Evolutionary conservation across 1,284 basidiomycete genomes (phyloP).

Genomic region (Cutaneotrichosporon mucoides): DNA sequence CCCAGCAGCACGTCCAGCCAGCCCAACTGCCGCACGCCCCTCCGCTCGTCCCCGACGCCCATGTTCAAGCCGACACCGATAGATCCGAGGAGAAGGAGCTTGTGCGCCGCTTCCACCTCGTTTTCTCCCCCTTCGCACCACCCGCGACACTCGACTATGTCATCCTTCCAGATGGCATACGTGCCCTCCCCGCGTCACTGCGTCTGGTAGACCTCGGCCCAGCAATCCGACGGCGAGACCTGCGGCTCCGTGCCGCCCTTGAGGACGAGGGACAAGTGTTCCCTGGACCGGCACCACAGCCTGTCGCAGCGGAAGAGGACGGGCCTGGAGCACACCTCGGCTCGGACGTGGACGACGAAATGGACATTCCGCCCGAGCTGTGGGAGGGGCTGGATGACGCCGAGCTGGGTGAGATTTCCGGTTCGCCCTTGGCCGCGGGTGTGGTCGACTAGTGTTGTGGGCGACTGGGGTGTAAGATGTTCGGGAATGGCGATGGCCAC

Average conservation of each 20-base stretch:
- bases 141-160: constrained; percentile 67
- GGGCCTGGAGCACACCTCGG: not conserved
- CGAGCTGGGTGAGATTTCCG: not conserved
- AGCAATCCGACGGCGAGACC: constrained; percentile 14
- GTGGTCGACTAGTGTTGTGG: constrained; percentile 4
- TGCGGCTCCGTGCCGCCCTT: constrained; percentile 3
- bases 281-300: no score
- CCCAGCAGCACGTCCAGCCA: no score
- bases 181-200: constrained; percentile 27
- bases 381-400: constrained; percentile 25
- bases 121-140: constrained; percentile 65
- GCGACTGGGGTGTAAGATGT: not conserved
- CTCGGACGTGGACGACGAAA: constrained; percentile 13
- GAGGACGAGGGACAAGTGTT: not conserved
- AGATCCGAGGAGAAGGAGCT: constrained; percentile 44
- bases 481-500: no score
- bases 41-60: no score
- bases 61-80: not conserved
- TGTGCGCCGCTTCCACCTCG: constrained; percentile 53
- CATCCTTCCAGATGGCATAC: constrained; percentile 60
- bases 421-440: constrained; percentile 10
- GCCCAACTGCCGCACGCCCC: no score
- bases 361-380: constrained; percentile 35
- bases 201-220: constrained; percentile 21
- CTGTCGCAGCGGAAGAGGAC: not conserved